Evolutionary conservation across 179 eudicot species (phyloP), one percentile per base, ranked within the genome.

Genomic region (Gypsophila paniculata): DNA sequence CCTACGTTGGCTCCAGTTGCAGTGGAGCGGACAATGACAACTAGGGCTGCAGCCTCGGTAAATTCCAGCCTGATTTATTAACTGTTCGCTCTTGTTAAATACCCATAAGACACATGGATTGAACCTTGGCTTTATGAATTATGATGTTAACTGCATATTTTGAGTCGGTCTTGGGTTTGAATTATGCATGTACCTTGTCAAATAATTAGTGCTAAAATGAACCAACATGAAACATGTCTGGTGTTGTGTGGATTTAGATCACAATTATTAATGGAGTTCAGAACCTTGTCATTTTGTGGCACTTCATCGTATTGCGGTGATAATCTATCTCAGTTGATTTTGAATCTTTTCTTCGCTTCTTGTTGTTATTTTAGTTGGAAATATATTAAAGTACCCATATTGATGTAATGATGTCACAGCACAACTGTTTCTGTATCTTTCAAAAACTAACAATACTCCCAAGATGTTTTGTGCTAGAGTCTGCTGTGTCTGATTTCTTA

Each of bases 31-130:
- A 89, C 99, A 66, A 94, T 94, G 99, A 94, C 99, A 9, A 94
- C 99, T 51, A 80, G 99, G 72, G 99, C 99, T 68, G 99, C 99
- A 68, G 99, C 99, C 76, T 94, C 96, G 87, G 99, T 94, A 94
- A 67, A 12, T 71, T 36, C 34, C 53, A 12, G 21, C 53, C 36
- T 52, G 19, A 19, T 64, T 17, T 39, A 64, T 62, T 74, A 39
- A 57, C 61, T 36, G 26, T 59, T 57, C 58, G 39, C 21, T 64
- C 59, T 49, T 19, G 44, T 65, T 54, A 58, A 46, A 10, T 44
- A n/a, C 42, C 19, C 12, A 44, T 60, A 25, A 3, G 23, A 59
- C 19, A 57, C 15, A 59, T 6, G 32, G 34, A 19, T 68, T 58
- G 58, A 15, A 46, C 70, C 26, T 18, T 22, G 15, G 17, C 15